Evolutionary conservation across 2,329 filamentous ascomycete species (phyloP).

Genomic region (Annulohypoxylon truncatum): DNA sequence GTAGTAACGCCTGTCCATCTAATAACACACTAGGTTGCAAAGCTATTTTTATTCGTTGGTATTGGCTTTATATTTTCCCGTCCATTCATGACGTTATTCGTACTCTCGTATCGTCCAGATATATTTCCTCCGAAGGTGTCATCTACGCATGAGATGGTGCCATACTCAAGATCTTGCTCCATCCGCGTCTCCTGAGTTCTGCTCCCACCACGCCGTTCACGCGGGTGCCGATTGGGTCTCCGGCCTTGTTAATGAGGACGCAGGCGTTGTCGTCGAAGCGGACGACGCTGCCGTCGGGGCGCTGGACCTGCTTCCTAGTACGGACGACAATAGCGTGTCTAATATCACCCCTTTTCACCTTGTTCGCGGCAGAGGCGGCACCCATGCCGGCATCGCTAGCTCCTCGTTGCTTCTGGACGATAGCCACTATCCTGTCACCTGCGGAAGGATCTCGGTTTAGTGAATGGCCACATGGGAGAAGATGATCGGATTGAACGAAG

Average conservation of each 20-base stretch:
- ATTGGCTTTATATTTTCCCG: not conserved
- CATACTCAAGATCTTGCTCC: conserved; percentile 98
- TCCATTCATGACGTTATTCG: not conserved
- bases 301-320: conserved; percentile 86
- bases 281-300: conserved; percentile 88
- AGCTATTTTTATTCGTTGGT: not conserved
- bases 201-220: conserved; percentile 92
- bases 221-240: conserved; percentile 92
- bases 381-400: conserved; percentile 77
- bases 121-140: not conserved
- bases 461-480: not conserved
- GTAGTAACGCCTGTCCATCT: not conserved
- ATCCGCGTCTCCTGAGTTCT: conserved; percentile 91
- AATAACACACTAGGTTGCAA: not conserved
- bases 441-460: conserved; percentile 25
- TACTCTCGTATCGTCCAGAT: not conserved
- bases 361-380: conserved; percentile 81
- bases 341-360: conserved; percentile 96
- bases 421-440: conserved; percentile 97
- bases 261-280: conserved; percentile 98
- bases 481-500: not conserved
- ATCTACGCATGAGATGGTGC: conserved; percentile 75
- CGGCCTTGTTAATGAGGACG: conserved; percentile 95
- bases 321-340: conserved; percentile 95
- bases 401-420: conserved; percentile 95